phyloP scores from a whole-genome alignment of 2,329 filamentous ascomycete genomes.

The Aspergillus sojae region DNA sequence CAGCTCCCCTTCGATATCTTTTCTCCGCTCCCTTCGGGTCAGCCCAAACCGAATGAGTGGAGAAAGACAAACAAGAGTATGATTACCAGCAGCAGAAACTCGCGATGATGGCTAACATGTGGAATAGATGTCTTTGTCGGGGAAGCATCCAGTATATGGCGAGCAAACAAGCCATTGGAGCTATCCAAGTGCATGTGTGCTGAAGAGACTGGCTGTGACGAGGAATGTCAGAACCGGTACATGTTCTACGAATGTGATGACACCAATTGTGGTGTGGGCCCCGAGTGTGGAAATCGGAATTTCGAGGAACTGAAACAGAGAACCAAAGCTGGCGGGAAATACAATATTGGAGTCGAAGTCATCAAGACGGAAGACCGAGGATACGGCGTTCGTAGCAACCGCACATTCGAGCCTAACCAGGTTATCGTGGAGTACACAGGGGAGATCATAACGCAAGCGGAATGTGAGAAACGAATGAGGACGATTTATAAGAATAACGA shows the following conservation, averaged over 20 bases:
- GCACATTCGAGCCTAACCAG: conserved; percentile 83
- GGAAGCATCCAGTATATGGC: conserved; percentile 78
- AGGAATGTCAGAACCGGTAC: conserved; percentile 89
- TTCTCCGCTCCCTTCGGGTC: conserved; percentile 79
- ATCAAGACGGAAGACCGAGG: conserved; percentile 87
- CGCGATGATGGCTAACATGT: conserved; percentile 32
- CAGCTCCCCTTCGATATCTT: conserved; percentile 89
- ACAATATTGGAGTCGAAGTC: conserved; percentile 91
- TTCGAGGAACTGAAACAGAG: conserved; percentile 80
- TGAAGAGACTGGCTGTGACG: conserved; percentile 77
- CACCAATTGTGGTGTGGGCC: conserved; percentile 79
- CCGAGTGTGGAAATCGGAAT: conserved; percentile 82
- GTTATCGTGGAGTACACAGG: conserved; percentile 99
- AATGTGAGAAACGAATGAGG: conserved; percentile 92
- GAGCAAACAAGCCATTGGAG: conserved; percentile 73
- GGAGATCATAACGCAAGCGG: conserved; percentile 93
- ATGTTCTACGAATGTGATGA: conserved; percentile 98
- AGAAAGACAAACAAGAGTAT: conserved; percentile 87
- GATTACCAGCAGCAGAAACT: conserved; percentile 32
- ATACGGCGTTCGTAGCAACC: conserved; percentile 87
- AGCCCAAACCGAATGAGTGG: conserved; percentile 93
- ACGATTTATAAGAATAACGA: conserved; percentile 92
- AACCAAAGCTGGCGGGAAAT: conserved; percentile 77
- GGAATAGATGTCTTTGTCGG: conserved; percentile 84
- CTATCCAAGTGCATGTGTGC: conserved; percentile 79